Evolutionary conservation across 2,329 filamentous ascomycete species (phyloP).

Genomic region (Colletotrichum cuscutae): DNA sequence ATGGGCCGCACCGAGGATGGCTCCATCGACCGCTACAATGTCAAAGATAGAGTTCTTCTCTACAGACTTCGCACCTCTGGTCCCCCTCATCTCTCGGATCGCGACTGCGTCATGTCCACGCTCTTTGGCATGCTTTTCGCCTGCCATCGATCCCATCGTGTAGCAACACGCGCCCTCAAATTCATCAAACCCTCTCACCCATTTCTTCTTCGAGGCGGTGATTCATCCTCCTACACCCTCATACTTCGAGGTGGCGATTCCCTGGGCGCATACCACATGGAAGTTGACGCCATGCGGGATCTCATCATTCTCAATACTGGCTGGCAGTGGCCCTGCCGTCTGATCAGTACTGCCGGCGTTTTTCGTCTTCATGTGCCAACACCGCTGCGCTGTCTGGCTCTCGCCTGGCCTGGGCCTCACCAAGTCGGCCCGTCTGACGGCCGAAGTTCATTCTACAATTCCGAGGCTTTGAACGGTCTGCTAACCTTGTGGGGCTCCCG

Average conservation of each 20-base stretch:
- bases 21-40: conserved; percentile 8
- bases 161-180: conserved; percentile 1
- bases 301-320: conserved; percentile 1
- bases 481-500: background rate
- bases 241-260: background rate
- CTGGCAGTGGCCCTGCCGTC: conserved; percentile 12
- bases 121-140: conserved; percentile 2
- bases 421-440: background rate
- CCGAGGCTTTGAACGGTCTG: conserved; percentile 1
- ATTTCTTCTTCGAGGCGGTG: background rate
- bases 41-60: conserved; percentile 14
- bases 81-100: background rate
- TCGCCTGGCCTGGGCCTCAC: background rate
- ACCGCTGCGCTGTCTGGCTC: background rate
- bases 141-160: conserved; percentile 2
- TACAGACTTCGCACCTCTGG: background rate
- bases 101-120: conserved; percentile 15
- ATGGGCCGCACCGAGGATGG: conserved; percentile 17
- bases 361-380: conserved; percentile 4
- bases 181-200: background rate
- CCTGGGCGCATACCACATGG: background rate
- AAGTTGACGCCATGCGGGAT: conserved; percentile 3
- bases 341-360: conserved; percentile 8
- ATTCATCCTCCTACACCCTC: background rate
- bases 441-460: background rate